phyloP scores from a whole-genome alignment of 2,329 filamentous ascomycete species.

The Diplodia mutila region DNA sequence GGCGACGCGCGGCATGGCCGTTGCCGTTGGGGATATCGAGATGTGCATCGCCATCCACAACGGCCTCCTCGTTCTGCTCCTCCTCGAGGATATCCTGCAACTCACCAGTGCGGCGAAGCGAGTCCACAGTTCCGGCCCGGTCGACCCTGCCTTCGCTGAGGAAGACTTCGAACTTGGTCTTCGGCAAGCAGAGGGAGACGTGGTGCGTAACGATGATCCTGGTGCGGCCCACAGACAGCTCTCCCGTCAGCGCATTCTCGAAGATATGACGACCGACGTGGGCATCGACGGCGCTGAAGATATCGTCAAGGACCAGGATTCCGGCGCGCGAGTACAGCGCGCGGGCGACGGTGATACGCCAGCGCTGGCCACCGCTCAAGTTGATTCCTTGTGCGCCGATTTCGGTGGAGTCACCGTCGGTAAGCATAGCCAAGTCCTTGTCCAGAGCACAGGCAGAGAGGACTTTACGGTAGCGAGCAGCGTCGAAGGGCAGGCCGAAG shows the following conservation, averaged over 20 bases:
- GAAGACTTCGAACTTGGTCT: conserved; percentile 74
- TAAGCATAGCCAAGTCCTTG: conserved; percentile 76
- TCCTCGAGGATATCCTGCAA: conserved; percentile 50
- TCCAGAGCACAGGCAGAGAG: conserved; percentile 72
- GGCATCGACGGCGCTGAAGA: conserved; percentile 75
- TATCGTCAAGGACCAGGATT: conserved; percentile 78
- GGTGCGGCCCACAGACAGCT: conserved; percentile 70
- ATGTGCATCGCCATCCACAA: conserved; percentile 41
- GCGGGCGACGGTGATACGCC: conserved; percentile 30
- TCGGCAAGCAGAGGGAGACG: conserved; percentile 69
- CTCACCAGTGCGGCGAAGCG: conserved; percentile 52
- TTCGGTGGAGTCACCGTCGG: conserved; percentile 77
- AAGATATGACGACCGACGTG: conserved; percentile 70
- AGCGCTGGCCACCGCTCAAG: conserved; percentile 73
- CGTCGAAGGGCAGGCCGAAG: conserved; percentile 72
- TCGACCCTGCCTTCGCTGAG: conserved; percentile 70
- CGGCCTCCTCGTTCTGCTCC: conserved; percentile 48
- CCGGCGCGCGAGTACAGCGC: conserved; percentile 75
- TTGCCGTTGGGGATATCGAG: conserved; percentile 37
- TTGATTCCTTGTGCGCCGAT: conserved; percentile 86
- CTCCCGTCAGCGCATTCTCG: conserved; percentile 73
- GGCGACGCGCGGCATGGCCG: conserved; percentile 40
- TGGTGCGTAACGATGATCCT: conserved; percentile 82
- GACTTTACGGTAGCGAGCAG: conserved; percentile 71
- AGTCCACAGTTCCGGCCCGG: conserved; percentile 66